These are phyloP conservation scores for Capsicum baccatum DNA, from an alignment of 257 asterid species.

Conservation along the genomic window DNA sequence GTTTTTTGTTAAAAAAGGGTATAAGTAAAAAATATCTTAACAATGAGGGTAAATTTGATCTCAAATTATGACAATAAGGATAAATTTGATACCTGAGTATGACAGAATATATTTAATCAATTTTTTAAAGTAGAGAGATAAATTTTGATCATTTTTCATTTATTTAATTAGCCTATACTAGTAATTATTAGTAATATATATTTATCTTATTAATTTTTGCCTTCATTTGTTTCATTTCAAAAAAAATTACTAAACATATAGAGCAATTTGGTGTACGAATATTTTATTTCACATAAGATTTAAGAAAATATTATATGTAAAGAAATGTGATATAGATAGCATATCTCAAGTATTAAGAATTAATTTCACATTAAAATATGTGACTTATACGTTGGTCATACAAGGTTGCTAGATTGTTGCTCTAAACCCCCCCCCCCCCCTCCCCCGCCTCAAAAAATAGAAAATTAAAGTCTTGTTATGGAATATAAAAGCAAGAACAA, in stretches of 20 bases:
- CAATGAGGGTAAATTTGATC: too few species aligned
- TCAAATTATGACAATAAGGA: too few species aligned
- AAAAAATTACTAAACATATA: background rate
- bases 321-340: background rate
- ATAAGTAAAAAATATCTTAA: too few species aligned
- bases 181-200: background rate
- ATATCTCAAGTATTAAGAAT: background rate
- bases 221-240: background rate
- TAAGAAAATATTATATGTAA: background rate
- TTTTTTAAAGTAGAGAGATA: too few species aligned
- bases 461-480: too few species aligned
- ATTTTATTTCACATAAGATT: background rate
- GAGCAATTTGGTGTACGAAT: background rate
- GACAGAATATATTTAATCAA: too few species aligned
- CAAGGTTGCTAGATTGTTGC: background rate
- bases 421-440: rapidly evolving
- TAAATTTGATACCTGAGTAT: too few species aligned
- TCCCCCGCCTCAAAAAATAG: too few species aligned
- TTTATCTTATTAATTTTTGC: background rate
- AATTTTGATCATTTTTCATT: background rate
- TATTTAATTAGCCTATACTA: background rate
- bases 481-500: too few species aligned
- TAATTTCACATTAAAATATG: background rate
- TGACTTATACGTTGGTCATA: background rate
- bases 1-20: too few species aligned